These are phyloP conservation scores for Leucocoprinus birnbaumii DNA, from an alignment of 768 basidiomycete species.

Conservation along the genomic window DNA sequence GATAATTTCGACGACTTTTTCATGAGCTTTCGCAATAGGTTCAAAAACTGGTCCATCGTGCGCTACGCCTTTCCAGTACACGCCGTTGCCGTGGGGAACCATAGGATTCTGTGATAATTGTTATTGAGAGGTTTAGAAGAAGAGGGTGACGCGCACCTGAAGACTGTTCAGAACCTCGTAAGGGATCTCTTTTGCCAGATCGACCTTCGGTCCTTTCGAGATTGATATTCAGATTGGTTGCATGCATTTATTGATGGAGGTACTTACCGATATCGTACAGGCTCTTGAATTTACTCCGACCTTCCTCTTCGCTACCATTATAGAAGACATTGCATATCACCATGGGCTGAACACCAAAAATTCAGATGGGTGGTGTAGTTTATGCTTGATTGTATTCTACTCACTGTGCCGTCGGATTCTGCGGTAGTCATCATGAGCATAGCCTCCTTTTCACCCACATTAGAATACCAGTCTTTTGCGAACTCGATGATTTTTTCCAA, in stretches of 20 bases:
- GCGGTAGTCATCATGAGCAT: slow-evolving; percentile 29
- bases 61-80: slow-evolving; percentile 41
- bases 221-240: background rate
- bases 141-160: slow-evolving; percentile 26
- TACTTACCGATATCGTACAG: slow-evolving; percentile 43
- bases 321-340: slow-evolving; percentile 38
- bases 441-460: slow-evolving; percentile 34
- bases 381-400: slow-evolving; percentile 1
- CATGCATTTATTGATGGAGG: background rate
- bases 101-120: slow-evolving; percentile 30
- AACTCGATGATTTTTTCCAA: slow-evolving; percentile 28
- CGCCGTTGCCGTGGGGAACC: slow-evolving; percentile 30
- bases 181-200: slow-evolving; percentile 40
- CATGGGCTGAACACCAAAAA: slow-evolving; percentile 28
- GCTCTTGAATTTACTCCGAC: slow-evolving; percentile 35
- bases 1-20: slow-evolving; percentile 24
- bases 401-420: slow-evolving; percentile 35
- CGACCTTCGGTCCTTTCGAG: slow-evolving; percentile 34
- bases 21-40: slow-evolving; percentile 26
- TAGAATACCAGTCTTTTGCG: slow-evolving; percentile 36
- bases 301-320: slow-evolving; percentile 50
- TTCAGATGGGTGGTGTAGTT: background rate
- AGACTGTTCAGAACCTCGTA: slow-evolving; percentile 42
- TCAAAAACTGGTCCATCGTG: slow-evolving; percentile 23
- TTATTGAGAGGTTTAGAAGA: background rate